Evolutionary conservation across 345 rosid species (phyloP).

Genomic region (Bruguiera gymnorhiza): DNA sequence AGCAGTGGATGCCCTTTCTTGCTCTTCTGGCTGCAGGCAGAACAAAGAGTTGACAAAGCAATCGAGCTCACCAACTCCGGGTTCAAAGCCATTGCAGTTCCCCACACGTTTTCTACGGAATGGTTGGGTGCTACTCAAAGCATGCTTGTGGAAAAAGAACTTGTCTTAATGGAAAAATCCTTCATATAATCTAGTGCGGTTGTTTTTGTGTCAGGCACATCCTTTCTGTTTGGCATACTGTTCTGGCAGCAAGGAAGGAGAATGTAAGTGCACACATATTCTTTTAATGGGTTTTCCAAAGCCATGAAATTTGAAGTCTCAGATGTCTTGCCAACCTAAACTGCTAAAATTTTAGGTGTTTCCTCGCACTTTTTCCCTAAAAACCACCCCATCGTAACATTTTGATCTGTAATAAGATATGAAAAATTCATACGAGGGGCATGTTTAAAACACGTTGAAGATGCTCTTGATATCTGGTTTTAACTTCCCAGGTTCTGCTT

Average conservation of each 20-base stretch:
- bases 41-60: slow-evolving; percentile 47
- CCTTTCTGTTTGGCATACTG: slow-evolving; percentile 55
- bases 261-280: slow-evolving; percentile 44
- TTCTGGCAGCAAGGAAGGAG: slow-evolving; percentile 68
- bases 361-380: too few relatives aligned
- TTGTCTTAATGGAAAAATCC: slow-evolving; percentile 90
- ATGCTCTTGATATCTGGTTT: too few relatives aligned
- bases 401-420: too few relatives aligned
- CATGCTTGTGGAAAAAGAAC: slow-evolving; percentile 73
- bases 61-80: slow-evolving; percentile 39
- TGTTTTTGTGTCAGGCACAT: slow-evolving; percentile 26
- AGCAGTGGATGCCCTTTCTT: not conserved
- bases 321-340: too few relatives aligned
- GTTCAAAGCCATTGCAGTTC: slow-evolving; percentile 57
- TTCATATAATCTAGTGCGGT: slow-evolving; percentile 60
- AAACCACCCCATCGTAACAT: too few relatives aligned
- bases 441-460: too few relatives aligned
- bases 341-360: too few relatives aligned
- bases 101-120: slow-evolving; percentile 48
- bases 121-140: slow-evolving; percentile 63
- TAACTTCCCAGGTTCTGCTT: too few relatives aligned
- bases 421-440: too few relatives aligned
- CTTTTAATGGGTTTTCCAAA: not conserved
- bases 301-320: too few relatives aligned
- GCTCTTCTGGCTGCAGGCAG: slow-evolving; percentile 31